Evolutionary conservation across 306 rosid genomes (phyloP), one percentile per base, ranked within the genome.

Genomic region (Quercus bicolor): DNA sequence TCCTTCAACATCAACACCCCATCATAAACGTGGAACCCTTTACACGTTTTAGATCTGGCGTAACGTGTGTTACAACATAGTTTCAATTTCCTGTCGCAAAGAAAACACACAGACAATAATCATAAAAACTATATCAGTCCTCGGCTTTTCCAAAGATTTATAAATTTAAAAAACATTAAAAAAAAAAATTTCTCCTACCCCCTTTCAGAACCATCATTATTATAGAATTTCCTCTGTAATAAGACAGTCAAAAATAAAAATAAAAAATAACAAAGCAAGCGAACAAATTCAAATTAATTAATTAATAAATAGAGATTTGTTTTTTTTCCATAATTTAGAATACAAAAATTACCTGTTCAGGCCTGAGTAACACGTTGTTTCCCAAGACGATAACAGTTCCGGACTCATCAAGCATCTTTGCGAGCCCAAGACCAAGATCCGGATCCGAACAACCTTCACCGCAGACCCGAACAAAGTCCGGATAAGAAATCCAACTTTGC

Each of bases 351-450:
- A 94, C 98, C 98, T 92, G 93, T 31, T 94, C 97, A 0, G 97
- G 98, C 37, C 82, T 80, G 80, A 94, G 87, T 76, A 90, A 77
- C 4, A 92, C 98, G 18, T 68, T 18, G 81, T 90, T 93, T 69
- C 98, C 98, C 78, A 92, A 79, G 6, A 92, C 79, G 84, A 94
- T 88, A 20, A 94, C 98, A 66, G 84, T 76, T 10, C 94, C 94
- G 12, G 90, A 86, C 72, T 85, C 89, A 51, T 94, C 98, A 8
- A 94, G 84, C 94, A 74, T 82, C 76, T 87, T 89, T 0, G 92
- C 94, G 40, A 94, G 80, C 61, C 66, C 69, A 14, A 78, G 31
- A 2, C 92, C 97, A 59, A 83, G 86, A 68, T 89, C 90, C 31
- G 64, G 81, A 85, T 91, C 85, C 20, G 84, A 62, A 48, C 87